Conservation (phyloP, 805 yeast genomes). For the Sugiyamaella americana region DNA sequence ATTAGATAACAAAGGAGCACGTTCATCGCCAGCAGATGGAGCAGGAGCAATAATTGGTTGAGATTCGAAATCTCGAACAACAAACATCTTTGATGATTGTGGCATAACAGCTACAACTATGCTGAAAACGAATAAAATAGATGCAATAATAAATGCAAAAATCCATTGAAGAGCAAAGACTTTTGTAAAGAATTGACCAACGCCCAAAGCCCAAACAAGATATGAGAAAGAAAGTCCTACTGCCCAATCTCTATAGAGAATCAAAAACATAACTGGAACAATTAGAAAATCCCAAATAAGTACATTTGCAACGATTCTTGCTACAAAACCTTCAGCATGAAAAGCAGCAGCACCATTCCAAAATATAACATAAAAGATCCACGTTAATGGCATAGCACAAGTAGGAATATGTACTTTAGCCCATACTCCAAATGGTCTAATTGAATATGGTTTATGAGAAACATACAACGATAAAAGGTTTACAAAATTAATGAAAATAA, state of each 20-base stretch:
- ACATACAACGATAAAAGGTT: conserved; percentile 52
- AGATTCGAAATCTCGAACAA: background rate
- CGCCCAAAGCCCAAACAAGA: conserved; percentile 58
- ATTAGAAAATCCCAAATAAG: conserved; percentile 73
- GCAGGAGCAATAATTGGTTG: background rate
- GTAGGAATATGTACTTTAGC: conserved; percentile 57
- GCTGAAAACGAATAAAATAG: conserved; percentile 47
- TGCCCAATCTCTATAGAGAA: conserved; percentile 64
- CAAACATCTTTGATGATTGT: background rate
- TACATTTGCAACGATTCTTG: conserved; percentile 65
- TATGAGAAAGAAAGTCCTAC: conserved; percentile 54
- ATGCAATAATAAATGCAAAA: conserved; percentile 65
- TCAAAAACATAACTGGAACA: conserved; percentile 53
- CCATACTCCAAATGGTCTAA: conserved; percentile 49
- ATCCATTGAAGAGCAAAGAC: conserved; percentile 80
- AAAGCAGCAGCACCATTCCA: conserved; percentile 82
- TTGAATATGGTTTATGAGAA: conserved; percentile 52
- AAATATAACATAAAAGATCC: conserved; percentile 67
- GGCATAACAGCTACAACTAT: conserved; percentile 33
- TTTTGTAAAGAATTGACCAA: conserved; percentile 63
- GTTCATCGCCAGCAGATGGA: background rate
- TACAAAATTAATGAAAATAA: conserved; percentile 53
- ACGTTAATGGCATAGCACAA: conserved; percentile 64
- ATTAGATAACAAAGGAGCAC: background rate
- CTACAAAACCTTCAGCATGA: conserved; percentile 47